A percentile compares a stretch with the other conserved stretches of the same genome.
phyloP scores from a whole-genome alignment of 2,329 filamentous ascomycete species.

The Trichothecium roseum region DNA sequence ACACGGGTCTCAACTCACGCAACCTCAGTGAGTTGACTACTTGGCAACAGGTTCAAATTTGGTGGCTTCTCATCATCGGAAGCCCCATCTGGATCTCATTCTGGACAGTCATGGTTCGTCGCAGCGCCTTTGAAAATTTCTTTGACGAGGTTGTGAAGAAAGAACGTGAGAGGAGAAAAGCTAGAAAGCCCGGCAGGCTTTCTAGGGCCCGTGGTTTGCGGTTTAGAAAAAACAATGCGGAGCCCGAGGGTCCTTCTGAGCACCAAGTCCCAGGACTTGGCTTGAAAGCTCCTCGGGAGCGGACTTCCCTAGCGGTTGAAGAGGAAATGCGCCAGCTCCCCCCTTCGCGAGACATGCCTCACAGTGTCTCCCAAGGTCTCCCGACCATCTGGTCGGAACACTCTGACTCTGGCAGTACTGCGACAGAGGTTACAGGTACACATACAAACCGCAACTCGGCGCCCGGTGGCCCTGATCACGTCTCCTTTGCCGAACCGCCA shows the following conservation, averaged over 20 bases:
- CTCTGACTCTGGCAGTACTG: too few relatives aligned
- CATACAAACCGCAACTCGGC: neutral
- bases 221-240: conserved; percentile 1
- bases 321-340: too few relatives aligned
- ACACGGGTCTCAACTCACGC: conserved; percentile 57
- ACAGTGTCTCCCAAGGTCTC: too few relatives aligned
- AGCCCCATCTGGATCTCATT: conserved; percentile 58
- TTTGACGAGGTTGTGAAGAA: conserved; percentile 42
- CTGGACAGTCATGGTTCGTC: conserved; percentile 51
- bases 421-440: too few relatives aligned
- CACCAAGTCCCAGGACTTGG: neutral
- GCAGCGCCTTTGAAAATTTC: conserved; percentile 50
- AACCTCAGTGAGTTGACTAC: conserved; percentile 54
- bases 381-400: too few relatives aligned
- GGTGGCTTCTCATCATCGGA: conserved; percentile 54
- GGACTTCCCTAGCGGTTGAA: too few relatives aligned
- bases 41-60: conserved; percentile 58
- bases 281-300: neutral
- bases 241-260: neutral
- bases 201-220: conserved; percentile 3
- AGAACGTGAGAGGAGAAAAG: conserved; percentile 19
- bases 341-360: too few relatives aligned
- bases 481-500: conserved; percentile 6
- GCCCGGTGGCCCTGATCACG: conserved; percentile 10
- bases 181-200: conserved; percentile 5